Evolutionary conservation across 2,329 filamentous ascomycete genomes (phyloP).

Genomic region (Metarhizium anisopliae): DNA sequence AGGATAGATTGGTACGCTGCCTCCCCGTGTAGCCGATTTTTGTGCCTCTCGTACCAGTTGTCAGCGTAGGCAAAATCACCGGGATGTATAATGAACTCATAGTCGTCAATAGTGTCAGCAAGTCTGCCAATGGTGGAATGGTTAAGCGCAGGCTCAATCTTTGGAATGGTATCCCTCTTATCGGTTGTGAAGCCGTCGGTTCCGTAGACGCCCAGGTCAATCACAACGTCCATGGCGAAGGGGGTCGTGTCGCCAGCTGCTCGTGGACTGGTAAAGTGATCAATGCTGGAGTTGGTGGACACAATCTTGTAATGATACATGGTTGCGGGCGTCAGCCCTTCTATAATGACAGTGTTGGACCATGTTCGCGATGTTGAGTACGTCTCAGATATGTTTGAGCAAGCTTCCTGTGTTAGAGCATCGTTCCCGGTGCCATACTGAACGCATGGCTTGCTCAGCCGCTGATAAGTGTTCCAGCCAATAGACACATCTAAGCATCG

Average conservation of each 20-base stretch:
- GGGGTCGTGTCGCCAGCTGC: conserved; percentile 44
- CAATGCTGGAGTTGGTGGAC: conserved; percentile 44
- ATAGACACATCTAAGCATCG: conserved; percentile 36
- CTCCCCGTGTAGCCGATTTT: conserved; percentile 37
- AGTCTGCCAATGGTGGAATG: conserved; percentile 49
- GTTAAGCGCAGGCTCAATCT: conserved; percentile 41
- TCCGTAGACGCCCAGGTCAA: conserved; percentile 42
- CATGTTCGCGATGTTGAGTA: conserved; percentile 45
- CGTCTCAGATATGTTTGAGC: conserved; percentile 36
- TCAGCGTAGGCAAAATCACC: conserved; percentile 53
- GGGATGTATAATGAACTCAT: conserved; percentile 45
- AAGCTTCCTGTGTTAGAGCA: conserved; percentile 29
- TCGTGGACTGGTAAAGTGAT: conserved; percentile 45
- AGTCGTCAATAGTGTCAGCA: conserved; percentile 40
- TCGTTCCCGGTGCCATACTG: conserved; percentile 36
- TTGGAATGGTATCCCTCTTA: conserved; percentile 40
- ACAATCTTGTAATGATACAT: conserved; percentile 53
- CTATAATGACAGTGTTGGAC: conserved; percentile 38
- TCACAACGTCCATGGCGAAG: conserved; percentile 40
- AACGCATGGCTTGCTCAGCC: conserved; percentile 37
- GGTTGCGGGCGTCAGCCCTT: conserved; percentile 37
- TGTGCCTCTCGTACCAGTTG: conserved; percentile 40
- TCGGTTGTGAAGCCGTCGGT: conserved; percentile 20
- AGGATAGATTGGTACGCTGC: conserved; percentile 46
- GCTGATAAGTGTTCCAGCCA: conserved; percentile 47